Evolutionary conservation across 306 rosid genomes (phyloP).

Genomic region (Lithocarpus polystachyus): DNA sequence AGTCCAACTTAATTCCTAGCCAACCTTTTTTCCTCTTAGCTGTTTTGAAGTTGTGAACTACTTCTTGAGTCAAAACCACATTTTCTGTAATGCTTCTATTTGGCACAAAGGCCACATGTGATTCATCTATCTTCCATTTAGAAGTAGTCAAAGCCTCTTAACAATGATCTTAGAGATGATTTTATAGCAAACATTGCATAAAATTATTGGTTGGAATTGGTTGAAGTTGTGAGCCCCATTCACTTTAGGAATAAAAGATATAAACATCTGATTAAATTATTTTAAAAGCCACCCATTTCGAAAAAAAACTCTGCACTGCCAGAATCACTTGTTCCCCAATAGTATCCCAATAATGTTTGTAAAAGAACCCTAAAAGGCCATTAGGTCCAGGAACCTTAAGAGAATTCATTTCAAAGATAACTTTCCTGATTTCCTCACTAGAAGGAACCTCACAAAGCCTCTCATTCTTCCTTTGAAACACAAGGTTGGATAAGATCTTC

Average conservation of each 20-base stretch:
- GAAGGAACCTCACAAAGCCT: neutral
- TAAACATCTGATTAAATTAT: no score
- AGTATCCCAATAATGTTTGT: neutral
- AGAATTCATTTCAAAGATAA: neutral
- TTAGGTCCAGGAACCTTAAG: neutral
- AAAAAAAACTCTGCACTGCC: neutral
- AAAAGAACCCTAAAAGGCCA: neutral
- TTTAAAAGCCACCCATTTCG: neutral
- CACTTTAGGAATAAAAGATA: no score
- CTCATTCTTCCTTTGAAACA: neutral
- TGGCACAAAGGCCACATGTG: neutral
- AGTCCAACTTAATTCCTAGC: neutral
- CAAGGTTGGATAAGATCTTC: neutral
- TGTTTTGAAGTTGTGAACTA: no score
- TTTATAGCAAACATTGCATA: neutral
- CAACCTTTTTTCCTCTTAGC: no score
- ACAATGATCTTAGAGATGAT: no score
- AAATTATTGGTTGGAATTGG: no score
- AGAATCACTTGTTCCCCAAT: neutral
- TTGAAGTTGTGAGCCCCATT: no score
- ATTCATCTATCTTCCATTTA: no score
- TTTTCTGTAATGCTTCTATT: neutral
- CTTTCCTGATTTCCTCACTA: neutral
- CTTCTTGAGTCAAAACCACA: no score
- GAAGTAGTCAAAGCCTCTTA: neutral